A percentile compares a stretch with the other conserved stretches of the same genome.
phyloP scores from a whole-genome alignment of 805 yeast species.

The Debaryomyces prosopidis region DNA sequence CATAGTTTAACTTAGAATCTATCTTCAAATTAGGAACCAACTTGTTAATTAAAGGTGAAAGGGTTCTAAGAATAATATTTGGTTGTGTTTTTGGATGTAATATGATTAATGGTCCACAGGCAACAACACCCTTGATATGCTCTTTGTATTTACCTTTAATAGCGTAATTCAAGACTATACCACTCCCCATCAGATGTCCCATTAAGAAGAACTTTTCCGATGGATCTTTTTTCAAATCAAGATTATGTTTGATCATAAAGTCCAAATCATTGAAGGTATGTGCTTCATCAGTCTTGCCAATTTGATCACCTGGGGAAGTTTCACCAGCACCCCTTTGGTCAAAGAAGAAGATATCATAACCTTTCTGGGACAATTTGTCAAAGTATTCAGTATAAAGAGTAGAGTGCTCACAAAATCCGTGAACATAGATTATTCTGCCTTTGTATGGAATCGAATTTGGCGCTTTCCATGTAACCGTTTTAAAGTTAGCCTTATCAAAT shows the following conservation, averaged over 20 bases:
- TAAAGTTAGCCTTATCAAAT: conserved; percentile 40
- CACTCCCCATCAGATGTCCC: conserved; percentile 88
- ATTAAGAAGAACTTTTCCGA: conserved; percentile 48
- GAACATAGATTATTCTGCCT: conserved; percentile 62
- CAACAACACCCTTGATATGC: conserved; percentile 47
- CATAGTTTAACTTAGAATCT: conserved; percentile 55
- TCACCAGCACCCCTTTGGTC: conserved; percentile 79
- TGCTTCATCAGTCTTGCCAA: conserved; percentile 58
- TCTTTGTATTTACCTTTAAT: conserved; percentile 52
- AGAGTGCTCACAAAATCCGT: conserved; percentile 70
- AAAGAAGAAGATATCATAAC: conserved; percentile 67
- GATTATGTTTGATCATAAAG: conserved; percentile 48
- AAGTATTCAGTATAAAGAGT: conserved; percentile 49
- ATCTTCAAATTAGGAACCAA: conserved; percentile 50
- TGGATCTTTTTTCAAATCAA: conserved; percentile 31
- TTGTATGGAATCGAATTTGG: conserved; percentile 34
- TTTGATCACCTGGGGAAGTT: conserved; percentile 53
- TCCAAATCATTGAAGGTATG: conserved; percentile 62
- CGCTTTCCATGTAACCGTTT: conserved; percentile 42
- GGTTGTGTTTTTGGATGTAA: conserved; percentile 63
- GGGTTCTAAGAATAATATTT: conserved; percentile 37
- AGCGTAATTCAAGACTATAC: conserved; percentile 62
- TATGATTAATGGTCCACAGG: conserved; percentile 59
- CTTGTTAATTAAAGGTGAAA: conserved; percentile 40
- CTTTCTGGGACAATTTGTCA: conserved; percentile 51